These are phyloP conservation scores for Corylus avellana DNA, from an alignment of 306 rosid genomes.

Conservation along the genomic window DNA sequence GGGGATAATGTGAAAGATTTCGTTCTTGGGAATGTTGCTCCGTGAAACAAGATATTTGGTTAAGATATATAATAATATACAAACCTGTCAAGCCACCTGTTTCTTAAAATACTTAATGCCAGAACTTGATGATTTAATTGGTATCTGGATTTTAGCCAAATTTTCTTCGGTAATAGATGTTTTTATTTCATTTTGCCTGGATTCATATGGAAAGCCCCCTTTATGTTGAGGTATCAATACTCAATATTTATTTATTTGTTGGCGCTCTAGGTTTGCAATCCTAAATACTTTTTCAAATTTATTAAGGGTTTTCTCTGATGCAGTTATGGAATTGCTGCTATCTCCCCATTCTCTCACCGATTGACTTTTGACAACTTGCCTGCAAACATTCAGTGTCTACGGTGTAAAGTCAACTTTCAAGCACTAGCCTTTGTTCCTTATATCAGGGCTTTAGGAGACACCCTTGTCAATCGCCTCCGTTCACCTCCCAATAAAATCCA, in stretches of 20 bases:
- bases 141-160: neutral
- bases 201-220: neutral
- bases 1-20: neutral
- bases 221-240: too few relatives aligned
- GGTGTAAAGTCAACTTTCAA: conserved; percentile 93
- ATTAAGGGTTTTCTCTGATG: conserved; percentile 7
- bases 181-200: neutral
- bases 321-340: conserved; percentile 92
- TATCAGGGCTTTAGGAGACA: conserved; percentile 79
- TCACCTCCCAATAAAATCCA: conserved; percentile 48
- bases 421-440: conserved; percentile 89
- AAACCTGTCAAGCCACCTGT: too few relatives aligned
- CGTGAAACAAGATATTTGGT: neutral
- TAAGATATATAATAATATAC: neutral
- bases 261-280: neutral
- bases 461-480: conserved; percentile 73
- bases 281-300: neutral
- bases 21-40: neutral
- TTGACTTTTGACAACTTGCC: conserved; percentile 87
- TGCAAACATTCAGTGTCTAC: conserved; percentile 74
- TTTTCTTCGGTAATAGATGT: neutral
- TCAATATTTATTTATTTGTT: too few relatives aligned
- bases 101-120: neutral
- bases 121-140: neutral
- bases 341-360: conserved; percentile 96